Evolutionary conservation across 345 rosid genomes (phyloP).

Genomic region (Acer campestre): DNA sequence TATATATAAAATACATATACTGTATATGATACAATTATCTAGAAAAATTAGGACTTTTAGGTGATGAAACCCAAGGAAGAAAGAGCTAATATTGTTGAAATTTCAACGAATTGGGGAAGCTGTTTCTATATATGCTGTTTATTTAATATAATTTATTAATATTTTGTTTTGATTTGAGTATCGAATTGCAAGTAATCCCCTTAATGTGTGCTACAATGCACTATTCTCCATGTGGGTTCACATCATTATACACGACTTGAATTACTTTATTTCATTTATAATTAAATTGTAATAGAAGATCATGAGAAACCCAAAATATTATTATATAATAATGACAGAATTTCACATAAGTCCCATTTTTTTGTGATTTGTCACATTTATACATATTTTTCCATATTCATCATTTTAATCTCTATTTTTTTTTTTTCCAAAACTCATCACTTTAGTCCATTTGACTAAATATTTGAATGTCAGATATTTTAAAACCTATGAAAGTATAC

Average conservation of each 20-base stretch:
- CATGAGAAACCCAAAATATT: conserved; percentile 15
- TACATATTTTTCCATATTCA: too few species aligned
- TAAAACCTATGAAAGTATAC: too few species aligned
- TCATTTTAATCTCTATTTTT: too few species aligned
- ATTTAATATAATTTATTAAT: not conserved
- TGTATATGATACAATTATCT: not conserved
- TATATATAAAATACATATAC: too few species aligned
- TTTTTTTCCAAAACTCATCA: too few species aligned
- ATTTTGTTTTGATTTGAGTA: conserved; percentile 3
- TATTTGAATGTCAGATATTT: too few species aligned
- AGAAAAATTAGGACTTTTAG: conserved; percentile 31
- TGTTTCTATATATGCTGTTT: conserved; percentile 19
- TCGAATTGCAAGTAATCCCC: conserved; percentile 40
- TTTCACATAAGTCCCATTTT: too few species aligned
- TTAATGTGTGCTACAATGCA: conserved; percentile 45
- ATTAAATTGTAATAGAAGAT: not conserved
- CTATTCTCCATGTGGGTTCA: conserved; percentile 46
- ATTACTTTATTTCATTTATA: conserved; percentile 8
- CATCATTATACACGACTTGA: conserved; percentile 16
- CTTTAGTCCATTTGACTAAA: too few species aligned
- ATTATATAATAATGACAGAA: not conserved
- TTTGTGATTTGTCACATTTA: too few species aligned
- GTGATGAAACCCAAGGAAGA: conserved; percentile 34
- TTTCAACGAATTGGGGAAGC: conserved; percentile 37
- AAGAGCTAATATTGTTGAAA: conserved; percentile 19